Conservation (phyloP, 768 basidiomycete genomes). For the Terana coerulea region DNA sequence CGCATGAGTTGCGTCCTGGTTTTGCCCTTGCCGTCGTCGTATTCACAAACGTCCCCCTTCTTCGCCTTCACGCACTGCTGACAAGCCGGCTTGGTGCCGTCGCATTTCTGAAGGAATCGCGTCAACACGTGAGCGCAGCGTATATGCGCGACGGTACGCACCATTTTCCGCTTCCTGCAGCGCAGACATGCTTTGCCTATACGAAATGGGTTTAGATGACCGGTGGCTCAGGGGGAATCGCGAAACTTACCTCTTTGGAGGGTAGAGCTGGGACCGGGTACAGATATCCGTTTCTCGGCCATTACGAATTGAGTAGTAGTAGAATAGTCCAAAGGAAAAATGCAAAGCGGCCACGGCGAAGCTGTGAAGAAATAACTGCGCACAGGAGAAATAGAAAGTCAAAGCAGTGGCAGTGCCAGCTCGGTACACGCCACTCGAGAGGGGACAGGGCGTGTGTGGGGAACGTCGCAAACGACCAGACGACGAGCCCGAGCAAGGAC, state of each 20-base stretch:
- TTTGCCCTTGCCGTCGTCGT: slow-evolving; percentile 83
- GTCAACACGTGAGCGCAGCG: background rate
- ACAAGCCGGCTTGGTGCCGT: slow-evolving; percentile 72
- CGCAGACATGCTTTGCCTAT: slow-evolving; percentile 49
- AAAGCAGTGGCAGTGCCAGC: slow-evolving; percentile 12
- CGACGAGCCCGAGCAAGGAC: slow-evolving; percentile 16
- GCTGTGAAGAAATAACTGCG: slow-evolving; percentile 11
- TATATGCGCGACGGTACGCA: slow-evolving; percentile 21
- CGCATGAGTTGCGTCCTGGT: slow-evolving; percentile 76
- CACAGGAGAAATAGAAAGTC: slow-evolving; percentile 8
- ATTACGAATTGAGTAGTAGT: slow-evolving; percentile 28
- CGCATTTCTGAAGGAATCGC: slow-evolving; percentile 56
- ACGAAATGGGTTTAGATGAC: slow-evolving; percentile 14
- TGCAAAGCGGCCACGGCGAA: slow-evolving; percentile 22
- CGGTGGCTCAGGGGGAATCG: background rate
- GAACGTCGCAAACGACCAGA: slow-evolving; percentile 11
- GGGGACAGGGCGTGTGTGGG: slow-evolving; percentile 4
- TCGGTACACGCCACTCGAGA: slow-evolving; percentile 9
- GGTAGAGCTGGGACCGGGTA: slow-evolving; percentile 22
- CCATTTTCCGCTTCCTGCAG: slow-evolving; percentile 54
- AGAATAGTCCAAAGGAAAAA: slow-evolving; percentile 20
- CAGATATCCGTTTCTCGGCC: slow-evolving; percentile 27
- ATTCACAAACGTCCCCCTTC: slow-evolving; percentile 71
- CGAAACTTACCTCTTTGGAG: slow-evolving; percentile 24
- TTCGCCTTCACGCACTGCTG: slow-evolving; percentile 77